Percentiles rank a stretch among this genome's conserved stretches.
phyloP scores from a whole-genome alignment of 768 basidiomycete species.

The Floccularia luteovirens region DNA sequence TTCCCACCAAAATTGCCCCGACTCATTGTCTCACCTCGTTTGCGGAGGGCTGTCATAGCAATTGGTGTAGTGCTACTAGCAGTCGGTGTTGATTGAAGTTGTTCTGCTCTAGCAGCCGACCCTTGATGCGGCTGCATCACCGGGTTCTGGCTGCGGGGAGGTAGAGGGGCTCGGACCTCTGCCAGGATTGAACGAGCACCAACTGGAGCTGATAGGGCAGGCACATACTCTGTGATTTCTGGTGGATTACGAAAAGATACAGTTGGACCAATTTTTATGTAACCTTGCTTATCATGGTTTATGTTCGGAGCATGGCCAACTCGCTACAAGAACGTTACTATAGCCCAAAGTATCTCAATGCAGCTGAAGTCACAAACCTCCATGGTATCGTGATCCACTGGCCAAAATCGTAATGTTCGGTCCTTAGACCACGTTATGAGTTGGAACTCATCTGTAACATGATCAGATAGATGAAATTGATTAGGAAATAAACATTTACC shows the following conservation, averaged over 20 bases:
- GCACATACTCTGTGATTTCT: slow-evolving; percentile 22
- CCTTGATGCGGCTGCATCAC: slow-evolving; percentile 17
- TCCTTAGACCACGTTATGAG: slow-evolving; percentile 78
- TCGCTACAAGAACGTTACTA: slow-evolving; percentile 26
- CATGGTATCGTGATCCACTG: slow-evolving; percentile 63
- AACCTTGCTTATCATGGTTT: slow-evolving; percentile 19
- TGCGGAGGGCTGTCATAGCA: slow-evolving; percentile 8
- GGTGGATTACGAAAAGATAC: slow-evolving; percentile 56
- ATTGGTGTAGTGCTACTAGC: slow-evolving; percentile 7
- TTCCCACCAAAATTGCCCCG: slow-evolving; percentile 43
- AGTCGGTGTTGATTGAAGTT: slow-evolving; percentile 9
- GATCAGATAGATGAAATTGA: not conserved
- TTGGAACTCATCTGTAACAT: slow-evolving; percentile 46
- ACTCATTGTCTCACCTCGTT: slow-evolving; percentile 38
- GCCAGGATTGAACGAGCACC: slow-evolving; percentile 62
- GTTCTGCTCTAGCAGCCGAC: slow-evolving; percentile 12
- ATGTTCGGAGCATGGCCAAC: slow-evolving; percentile 34
- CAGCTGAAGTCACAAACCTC: slow-evolving; percentile 50
- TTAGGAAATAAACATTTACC: slow-evolving; percentile 25
- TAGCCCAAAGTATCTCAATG: not conserved
- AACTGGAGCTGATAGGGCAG: slow-evolving; percentile 58
- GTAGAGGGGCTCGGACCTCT: slow-evolving; percentile 55
- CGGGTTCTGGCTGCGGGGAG: slow-evolving; percentile 21
- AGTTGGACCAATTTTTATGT: slow-evolving; percentile 12
- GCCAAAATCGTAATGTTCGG: slow-evolving; percentile 87